These are phyloP conservation scores for Suillus variegatus DNA, from an alignment of 768 basidiomycete genomes.

Conservation along the genomic window DNA sequence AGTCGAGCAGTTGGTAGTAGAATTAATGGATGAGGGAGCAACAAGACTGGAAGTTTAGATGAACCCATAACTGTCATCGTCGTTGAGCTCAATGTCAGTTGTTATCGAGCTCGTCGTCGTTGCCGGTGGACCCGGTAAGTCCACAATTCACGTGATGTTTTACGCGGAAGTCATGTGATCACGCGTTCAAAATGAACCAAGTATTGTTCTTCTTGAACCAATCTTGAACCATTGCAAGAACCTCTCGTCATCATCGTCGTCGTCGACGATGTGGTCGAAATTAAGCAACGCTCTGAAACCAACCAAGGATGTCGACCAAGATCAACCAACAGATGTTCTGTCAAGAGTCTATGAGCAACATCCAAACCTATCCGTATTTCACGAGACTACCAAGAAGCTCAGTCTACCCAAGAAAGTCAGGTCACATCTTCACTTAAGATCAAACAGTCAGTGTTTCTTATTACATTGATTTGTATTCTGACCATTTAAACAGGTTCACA, in stretches of 20 bases:
- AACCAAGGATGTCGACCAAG: slow-evolving; percentile 20
- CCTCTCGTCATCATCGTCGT: background rate
- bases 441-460: slow-evolving; percentile 37
- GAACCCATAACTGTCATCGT: slow-evolving; percentile 15
- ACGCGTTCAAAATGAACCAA: slow-evolving; percentile 5
- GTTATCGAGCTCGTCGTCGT: background rate
- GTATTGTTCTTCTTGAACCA: slow-evolving; percentile 4
- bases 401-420: slow-evolving; percentile 56
- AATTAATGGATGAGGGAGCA: slow-evolving; percentile 69
- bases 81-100: background rate
- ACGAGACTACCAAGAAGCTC: slow-evolving; percentile 31
- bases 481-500: slow-evolving; percentile 25
- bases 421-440: slow-evolving; percentile 36
- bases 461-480: background rate
- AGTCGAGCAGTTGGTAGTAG: slow-evolving; percentile 74
- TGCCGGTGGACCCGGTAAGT: background rate
- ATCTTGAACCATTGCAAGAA: slow-evolving; percentile 1
- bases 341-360: slow-evolving; percentile 59
- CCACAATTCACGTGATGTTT: slow-evolving; percentile 16
- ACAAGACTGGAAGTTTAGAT: slow-evolving; percentile 61
- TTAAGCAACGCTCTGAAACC: slow-evolving; percentile 56
- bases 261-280: slow-evolving; percentile 58
- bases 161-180: slow-evolving; percentile 2
- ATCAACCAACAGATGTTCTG: slow-evolving; percentile 40
- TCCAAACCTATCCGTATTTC: slow-evolving; percentile 61